Conservation (phyloP, 2,329 filamentous ascomycete genomes). For the Apiospora arundinis region DNA sequence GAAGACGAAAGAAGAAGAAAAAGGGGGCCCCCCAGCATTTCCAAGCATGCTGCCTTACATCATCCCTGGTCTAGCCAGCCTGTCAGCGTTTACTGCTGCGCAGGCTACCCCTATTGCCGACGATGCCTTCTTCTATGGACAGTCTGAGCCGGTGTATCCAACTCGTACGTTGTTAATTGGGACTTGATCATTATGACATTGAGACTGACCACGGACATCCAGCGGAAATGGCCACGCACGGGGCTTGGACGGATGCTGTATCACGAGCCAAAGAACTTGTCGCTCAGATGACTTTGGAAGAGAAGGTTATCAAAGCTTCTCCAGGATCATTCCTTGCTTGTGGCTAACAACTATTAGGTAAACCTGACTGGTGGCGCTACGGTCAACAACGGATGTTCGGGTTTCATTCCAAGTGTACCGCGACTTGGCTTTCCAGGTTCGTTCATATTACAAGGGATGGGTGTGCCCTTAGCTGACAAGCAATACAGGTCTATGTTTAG, state of each 20-base stretch:
- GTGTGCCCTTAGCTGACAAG: background rate
- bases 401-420: constrained; percentile 46
- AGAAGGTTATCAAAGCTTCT: constrained; percentile 38
- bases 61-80: background rate
- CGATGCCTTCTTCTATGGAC: constrained; percentile 56
- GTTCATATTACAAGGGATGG: background rate
- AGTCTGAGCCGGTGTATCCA: constrained; percentile 58
- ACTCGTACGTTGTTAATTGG: constrained; percentile 48
- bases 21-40: background rate
- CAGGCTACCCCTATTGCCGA: constrained; percentile 40
- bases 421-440: constrained; percentile 48
- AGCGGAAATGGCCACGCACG: background rate
- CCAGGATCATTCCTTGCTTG: background rate
- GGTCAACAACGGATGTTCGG: constrained; percentile 45
- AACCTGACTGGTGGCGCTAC: constrained; percentile 45
- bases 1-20: background rate
- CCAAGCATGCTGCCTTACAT: background rate
- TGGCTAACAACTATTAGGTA: constrained; percentile 30
- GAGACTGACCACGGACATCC: background rate
- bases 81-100: background rate
- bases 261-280: constrained; percentile 43
- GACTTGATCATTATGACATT: background rate
- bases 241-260: constrained; percentile 44
- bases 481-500: constrained; percentile 39
- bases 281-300: constrained; percentile 45